These are phyloP conservation scores for Tagetes patula DNA, from an alignment of 129 eudicot genomes.

Conservation along the genomic window DNA sequence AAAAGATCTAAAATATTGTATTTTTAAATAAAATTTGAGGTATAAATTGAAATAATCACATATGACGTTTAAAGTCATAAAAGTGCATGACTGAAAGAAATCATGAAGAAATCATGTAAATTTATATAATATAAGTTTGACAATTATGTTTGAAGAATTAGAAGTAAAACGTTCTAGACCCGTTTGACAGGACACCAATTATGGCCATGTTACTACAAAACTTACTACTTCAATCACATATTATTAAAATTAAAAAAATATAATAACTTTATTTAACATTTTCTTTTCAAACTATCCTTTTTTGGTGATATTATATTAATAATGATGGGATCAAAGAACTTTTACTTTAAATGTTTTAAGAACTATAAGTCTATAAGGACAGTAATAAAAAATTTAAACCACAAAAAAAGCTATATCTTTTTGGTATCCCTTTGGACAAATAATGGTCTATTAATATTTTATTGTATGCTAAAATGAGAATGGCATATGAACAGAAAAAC, in stretches of 20 bases:
- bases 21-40: no score
- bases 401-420: no score
- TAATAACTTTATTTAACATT: no score
- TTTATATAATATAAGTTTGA: slow-evolving; percentile 7
- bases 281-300: not conserved
- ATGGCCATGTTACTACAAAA: slow-evolving; percentile 30
- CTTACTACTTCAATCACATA: slow-evolving; percentile 11
- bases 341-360: not conserved
- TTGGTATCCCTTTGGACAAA: not conserved
- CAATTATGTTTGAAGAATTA: not conserved
- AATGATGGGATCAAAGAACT: not conserved
- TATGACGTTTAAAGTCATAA: slow-evolving; percentile 11
- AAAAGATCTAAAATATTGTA: no score
- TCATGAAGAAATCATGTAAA: not conserved
- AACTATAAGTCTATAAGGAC: not conserved
- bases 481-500: not conserved
- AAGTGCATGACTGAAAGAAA: slow-evolving; percentile 3
- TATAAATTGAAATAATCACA: not conserved
- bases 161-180: slow-evolving; percentile 11
- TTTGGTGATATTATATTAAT: not conserved
- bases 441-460: not conserved
- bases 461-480: not conserved
- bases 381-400: no score
- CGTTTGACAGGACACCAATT: slow-evolving; percentile 13
- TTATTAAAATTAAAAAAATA: no score